Conservation (phyloP, 2,329 filamentous ascomycete species). For the Ascochyta pisi region DNA sequence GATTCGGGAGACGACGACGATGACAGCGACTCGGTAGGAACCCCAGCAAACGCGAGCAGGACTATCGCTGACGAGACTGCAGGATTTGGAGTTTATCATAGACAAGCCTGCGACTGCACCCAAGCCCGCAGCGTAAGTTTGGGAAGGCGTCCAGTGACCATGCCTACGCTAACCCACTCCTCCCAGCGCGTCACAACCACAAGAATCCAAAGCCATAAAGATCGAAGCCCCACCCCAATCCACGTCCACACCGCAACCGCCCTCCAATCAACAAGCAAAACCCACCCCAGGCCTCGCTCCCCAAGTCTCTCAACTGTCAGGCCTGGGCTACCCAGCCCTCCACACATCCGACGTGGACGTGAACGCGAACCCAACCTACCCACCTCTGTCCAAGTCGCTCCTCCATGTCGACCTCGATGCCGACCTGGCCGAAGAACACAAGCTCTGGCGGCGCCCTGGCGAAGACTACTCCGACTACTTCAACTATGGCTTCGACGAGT, state of each 20-base stretch:
- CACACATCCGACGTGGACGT: conserved; percentile 84
- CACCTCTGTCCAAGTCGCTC: conserved; percentile 77
- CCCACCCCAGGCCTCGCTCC: conserved; percentile 30
- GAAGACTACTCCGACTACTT: conserved; percentile 97
- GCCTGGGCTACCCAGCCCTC: conserved; percentile 64
- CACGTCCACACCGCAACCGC: conserved; percentile 30
- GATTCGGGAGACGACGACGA: conserved; percentile 56
- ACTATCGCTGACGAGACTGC: conserved; percentile 33
- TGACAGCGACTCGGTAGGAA: conserved; percentile 53
- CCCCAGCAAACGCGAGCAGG: neutral
- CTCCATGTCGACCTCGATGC: conserved; percentile 60
- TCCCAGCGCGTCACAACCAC: conserved; percentile 31
- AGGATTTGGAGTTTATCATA: conserved; percentile 63
- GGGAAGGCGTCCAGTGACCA: neutral
- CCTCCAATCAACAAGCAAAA: conserved; percentile 15
- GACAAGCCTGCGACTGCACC: conserved; percentile 53
- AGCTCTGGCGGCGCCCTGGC: conserved; percentile 93
- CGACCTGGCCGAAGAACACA: conserved; percentile 71
- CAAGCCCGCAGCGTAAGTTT: conserved; percentile 46
- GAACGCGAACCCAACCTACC: conserved; percentile 80
- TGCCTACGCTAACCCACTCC: conserved; percentile 24
- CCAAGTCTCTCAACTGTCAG: conserved; percentile 34
- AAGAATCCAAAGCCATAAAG: conserved; percentile 48
- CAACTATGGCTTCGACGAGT: conserved; percentile 99
- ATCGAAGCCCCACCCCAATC: conserved; percentile 43